Base-by-base conservation (phyloP, 352 stramenopile genomes). In the Globisporangium apiculatum region DNA sequence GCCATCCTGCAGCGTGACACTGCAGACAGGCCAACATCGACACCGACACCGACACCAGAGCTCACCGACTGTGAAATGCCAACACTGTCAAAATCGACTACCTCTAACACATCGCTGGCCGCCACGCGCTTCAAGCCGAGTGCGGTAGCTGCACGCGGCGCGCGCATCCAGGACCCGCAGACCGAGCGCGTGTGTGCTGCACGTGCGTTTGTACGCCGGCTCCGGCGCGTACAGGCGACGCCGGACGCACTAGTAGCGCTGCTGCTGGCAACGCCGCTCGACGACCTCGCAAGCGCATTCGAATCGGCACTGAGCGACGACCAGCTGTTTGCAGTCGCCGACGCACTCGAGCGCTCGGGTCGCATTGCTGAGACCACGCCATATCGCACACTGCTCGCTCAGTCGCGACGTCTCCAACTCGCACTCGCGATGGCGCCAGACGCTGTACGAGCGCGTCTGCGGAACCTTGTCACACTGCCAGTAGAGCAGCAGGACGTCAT, bases 1-100 rank as follows among this genome's bases (percentile, higher is more conserved):
- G 60, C 60, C 14, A 52, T 66, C 36, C 46, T 66, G 40, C 55
- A 62, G 48, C 60, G 60, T 6, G 49, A 53, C n/a, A 10, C 50
- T 2, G 7, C 7, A 7, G 17, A 12, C 17, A 52, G 36, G 35
- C 18, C 56, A 7, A 4, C 31, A 35, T 47, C 42, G 15, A 12
- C 12, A 47, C 42, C 24, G 24, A 31, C 2, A 31, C 24, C 24
- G 24, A 31, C 24, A 31, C 24, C 24, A 3, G 24, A 31, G 24
- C 24, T 31, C 24, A 3, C 24, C 24, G 24, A 31, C 24, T 31
- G 24, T 31, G 24, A 31, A 31, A 31, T 31, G 2, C 24, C 24
- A 3, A 31, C 24, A 3, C 24, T 31, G 24, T 31, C 24, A 31
- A 31, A 31, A 31, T 31, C 24, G 24, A 31, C 24, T 31, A 31